These are phyloP conservation scores for Alternaria gaisen DNA, from an alignment of 2,329 filamentous ascomycete species.

Conservation along the genomic window DNA sequence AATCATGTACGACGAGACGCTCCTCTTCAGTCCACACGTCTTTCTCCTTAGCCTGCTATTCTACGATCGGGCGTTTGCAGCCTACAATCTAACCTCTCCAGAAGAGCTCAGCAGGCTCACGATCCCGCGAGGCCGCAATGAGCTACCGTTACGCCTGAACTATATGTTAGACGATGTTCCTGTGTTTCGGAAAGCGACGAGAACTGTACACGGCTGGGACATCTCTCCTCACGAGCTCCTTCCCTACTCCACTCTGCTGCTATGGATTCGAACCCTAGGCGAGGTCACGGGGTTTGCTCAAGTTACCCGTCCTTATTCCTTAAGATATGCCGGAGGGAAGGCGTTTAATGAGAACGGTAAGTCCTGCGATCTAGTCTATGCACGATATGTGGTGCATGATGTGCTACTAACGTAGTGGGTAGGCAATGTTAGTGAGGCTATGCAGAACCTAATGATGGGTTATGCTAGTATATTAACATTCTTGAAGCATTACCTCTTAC, in stretches of 20 bases:
- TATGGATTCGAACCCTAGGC: slow-evolving; percentile 39
- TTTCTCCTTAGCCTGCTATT: slow-evolving; percentile 45
- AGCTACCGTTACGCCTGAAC: slow-evolving; percentile 10
- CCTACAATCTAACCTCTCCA: slow-evolving; percentile 39
- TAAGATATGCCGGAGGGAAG: slow-evolving; percentile 49
- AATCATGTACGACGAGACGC: slow-evolving; percentile 45
- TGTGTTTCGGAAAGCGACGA: slow-evolving; percentile 28
- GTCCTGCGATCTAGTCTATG: slow-evolving; percentile 11
- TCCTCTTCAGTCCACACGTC: slow-evolving; percentile 46
- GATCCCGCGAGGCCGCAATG: slow-evolving; percentile 27
- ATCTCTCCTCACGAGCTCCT: slow-evolving; percentile 34
- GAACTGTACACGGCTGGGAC: background rate
- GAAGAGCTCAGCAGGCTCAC: slow-evolving; percentile 49
- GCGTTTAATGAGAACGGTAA: slow-evolving; percentile 52
- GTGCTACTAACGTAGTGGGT: slow-evolving; percentile 12
- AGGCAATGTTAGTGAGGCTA: slow-evolving; percentile 41
- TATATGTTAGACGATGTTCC: slow-evolving; percentile 8
- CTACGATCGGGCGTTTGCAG: slow-evolving; percentile 39
- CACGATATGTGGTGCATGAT: background rate
- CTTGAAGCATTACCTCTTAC: slow-evolving; percentile 20
- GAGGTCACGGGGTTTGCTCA: slow-evolving; percentile 38
- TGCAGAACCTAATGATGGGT: slow-evolving; percentile 46
- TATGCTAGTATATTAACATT: slow-evolving; percentile 7
- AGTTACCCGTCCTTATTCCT: slow-evolving; percentile 43
- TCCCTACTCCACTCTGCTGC: slow-evolving; percentile 32